Base-by-base conservation (phyloP, 495 filamentous ascomycete genomes). In the Jackrogersella multiformis region DNA sequence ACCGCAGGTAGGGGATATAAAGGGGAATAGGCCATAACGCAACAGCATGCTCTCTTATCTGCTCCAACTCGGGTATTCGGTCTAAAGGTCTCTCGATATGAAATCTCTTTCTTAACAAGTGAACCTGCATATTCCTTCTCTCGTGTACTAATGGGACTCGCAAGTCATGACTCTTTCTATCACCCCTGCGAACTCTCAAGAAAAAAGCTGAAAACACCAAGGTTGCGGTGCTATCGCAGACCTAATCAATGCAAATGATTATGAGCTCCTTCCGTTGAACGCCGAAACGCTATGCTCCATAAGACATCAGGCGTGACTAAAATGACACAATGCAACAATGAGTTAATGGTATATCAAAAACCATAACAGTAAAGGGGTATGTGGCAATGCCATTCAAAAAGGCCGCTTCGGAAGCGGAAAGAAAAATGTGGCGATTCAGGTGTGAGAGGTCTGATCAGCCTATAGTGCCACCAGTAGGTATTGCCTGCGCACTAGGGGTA, bases 381-480 rank as follows among this genome's bases (percentile, higher is more conserved):
- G 68, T 49, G 51, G 41, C 59, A 56, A 56, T 46, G 44, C 48
- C 39, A 56, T 60, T 24, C 23, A 66, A 66, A 20, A 58, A 42
- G 45, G 57, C 67, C 53, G 38, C 56, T 18, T 41, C 20, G 6
- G n/a, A 44, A 24, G 59, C 34, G 61, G 55, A 44, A 52, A 66
- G 59, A 68, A 44, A 49, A 41, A 4, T 20, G 59, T 57, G 68
- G 64, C 61, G 71, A 68, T 73, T 64, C 73, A 53, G 7, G 26
- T 71, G 42, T 57, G 39, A 52, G 70, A 41, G 54, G 52, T 61
- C 55, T 16, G 56, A 45, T 82, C 61, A 85, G 42, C 78, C 81
- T 28, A 84, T 66, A 49, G 80, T 77, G 35, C 82, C 77, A 39
- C 80, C 80, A 61, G 78, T 85, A 52, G 81, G 78, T 53, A 85